Evolutionary conservation across 2,329 filamentous ascomycete genomes (phyloP).

Genomic region (Geosmithia morbida): DNA sequence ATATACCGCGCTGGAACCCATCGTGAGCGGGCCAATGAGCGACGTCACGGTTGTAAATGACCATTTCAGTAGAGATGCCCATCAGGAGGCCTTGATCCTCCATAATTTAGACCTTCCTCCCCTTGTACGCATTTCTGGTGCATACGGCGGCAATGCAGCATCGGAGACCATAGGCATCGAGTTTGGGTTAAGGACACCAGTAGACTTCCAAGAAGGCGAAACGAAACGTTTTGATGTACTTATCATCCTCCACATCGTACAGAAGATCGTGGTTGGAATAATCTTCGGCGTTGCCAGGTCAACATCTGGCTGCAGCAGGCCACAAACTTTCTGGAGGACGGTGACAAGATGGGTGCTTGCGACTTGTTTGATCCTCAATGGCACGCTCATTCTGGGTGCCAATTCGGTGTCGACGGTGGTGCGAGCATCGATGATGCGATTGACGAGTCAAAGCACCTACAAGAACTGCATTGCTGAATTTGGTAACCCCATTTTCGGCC

Average conservation of each 20-base stretch:
- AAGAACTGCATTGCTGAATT: no score
- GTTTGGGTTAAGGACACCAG: not conserved
- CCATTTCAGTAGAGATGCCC: conserved; percentile 18
- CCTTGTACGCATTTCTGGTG: not conserved
- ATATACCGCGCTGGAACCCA: conserved; percentile 19
- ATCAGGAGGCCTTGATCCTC: conserved; percentile 19
- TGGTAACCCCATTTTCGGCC: no score
- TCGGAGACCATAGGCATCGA: not conserved
- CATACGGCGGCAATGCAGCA: not conserved
- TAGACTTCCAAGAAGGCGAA: conserved; percentile 2
- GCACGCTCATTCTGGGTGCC: not conserved
- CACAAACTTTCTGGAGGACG: conserved; percentile 18
- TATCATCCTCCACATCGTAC: conserved; percentile 11
- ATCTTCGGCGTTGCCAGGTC: conserved; percentile 1
- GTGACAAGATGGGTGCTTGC: conserved; percentile 18
- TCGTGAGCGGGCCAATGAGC: conserved; percentile 16
- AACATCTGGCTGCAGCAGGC: conserved; percentile 10
- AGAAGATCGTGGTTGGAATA: conserved; percentile 9
- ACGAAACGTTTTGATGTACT: conserved; percentile 7
- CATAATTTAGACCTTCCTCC: conserved; percentile 10
- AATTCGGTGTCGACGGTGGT: conserved; percentile 6
- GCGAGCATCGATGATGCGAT: conserved; percentile 20
- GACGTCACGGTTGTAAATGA: conserved; percentile 6
- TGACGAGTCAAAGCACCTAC: no score
- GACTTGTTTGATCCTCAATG: conserved; percentile 3